Evolutionary conservation across 140 eudicot genomes (phyloP), one percentile per base, ranked within the genome.

Genomic region (Flaveria floridana): DNA sequence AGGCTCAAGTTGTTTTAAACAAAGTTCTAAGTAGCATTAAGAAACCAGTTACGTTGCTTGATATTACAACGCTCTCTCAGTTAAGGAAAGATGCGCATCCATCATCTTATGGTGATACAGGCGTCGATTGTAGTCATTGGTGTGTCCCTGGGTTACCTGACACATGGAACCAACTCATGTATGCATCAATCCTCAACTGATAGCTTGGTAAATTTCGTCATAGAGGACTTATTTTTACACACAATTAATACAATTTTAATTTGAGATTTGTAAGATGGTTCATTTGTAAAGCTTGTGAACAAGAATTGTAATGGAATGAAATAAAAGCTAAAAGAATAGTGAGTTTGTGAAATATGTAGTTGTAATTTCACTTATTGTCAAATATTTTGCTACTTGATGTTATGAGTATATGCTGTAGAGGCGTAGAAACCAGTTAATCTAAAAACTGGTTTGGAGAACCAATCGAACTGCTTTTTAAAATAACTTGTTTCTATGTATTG

Each of bases 81-180:
- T n/a, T 88, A 28, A 76, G 97, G 28, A 88, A 88, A 76, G 97
- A 91, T 67, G 96, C 91, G 15, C 97, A 91, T 26, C 97, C 96
- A 0, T 83, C 93, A 9, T 59, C 84, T 16, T 86, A 84, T 65
- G 76, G 88, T 56, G 89, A 58, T 42, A 59, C 85, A 0, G 89
- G 96, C 2, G 84, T 82, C 8, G 97, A 91, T 70, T 85, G 89
- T 65, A 82, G 82, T 72, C 89, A 85, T 23, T 85, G 89, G 89
- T 85, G 89, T 50, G 86, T 85, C 48, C 89, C 89, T 15, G 89
- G 84, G 51, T 66, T 85, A 26, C 89, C 89, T 7, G 89, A 85
- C 72, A 82, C 89, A 12, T 85, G 89, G 89, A 85, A 85, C 81
- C 82, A 82, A 65, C 86, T 85, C 50, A 34, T 85, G 67, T 85